Percentiles rank a stretch among this genome's conserved stretches.
These are phyloP conservation scores for Colletotrichum sojae DNA, from an alignment of 2,329 filamentous ascomycete genomes.

Conservation along the genomic window DNA sequence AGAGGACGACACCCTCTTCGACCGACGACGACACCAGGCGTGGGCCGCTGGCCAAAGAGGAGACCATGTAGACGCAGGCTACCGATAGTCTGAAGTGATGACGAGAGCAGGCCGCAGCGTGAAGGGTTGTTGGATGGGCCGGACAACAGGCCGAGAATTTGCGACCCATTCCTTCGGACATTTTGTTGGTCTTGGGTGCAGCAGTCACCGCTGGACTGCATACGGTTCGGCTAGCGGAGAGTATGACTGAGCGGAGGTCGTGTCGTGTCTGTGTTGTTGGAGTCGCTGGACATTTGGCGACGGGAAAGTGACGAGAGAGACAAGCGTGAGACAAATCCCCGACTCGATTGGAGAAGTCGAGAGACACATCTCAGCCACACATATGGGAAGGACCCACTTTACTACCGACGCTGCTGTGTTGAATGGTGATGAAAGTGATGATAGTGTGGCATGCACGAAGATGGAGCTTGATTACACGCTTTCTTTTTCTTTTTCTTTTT, in stretches of 20 bases:
- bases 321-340: constrained; percentile 22
- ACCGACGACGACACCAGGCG: not conserved
- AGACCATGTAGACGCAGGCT: too few species aligned
- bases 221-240: not conserved
- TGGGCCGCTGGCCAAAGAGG: too few species aligned
- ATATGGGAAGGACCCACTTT: constrained; percentile 11
- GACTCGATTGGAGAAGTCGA: constrained; percentile 25
- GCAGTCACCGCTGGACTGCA: constrained; percentile 9
- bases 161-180: constrained; percentile 30
- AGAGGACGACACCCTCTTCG: constrained; percentile 28
- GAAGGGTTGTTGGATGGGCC: constrained; percentile 13
- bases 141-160: constrained; percentile 7
- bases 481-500: not conserved
- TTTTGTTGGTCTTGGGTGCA: constrained; percentile 23
- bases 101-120: constrained; percentile 1
- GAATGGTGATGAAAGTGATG: not conserved
- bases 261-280: not conserved
- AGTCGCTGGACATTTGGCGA: constrained; percentile 1
- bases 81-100: constrained; percentile 26
- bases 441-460: not conserved
- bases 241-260: not conserved
- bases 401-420: not conserved
- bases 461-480: not conserved
- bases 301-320: constrained; percentile 10
- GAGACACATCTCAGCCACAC: constrained; percentile 17